Percentiles rank a stretch among this genome's conserved stretches.
Evolutionary conservation across 805 yeast genomes (phyloP).

Genomic region (Monosporozyma servazzii): DNA sequence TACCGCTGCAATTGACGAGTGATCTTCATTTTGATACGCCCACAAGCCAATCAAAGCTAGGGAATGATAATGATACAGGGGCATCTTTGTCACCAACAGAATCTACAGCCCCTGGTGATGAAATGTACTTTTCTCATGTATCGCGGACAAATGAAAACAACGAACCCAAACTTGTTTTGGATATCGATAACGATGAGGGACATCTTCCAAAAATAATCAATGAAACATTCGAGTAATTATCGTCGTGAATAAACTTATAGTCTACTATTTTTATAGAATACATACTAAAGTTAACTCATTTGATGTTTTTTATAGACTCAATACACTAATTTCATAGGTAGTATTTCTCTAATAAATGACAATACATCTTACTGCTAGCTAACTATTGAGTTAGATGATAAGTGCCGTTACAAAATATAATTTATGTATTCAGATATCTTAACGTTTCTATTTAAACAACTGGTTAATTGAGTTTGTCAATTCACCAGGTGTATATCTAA

Average conservation of each 20-base stretch:
- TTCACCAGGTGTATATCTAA: slow-evolving; percentile 29
- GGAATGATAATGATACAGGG: not conserved
- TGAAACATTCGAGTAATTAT: not conserved
- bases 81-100: not conserved
- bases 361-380: not conserved
- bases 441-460: slow-evolving; percentile 12
- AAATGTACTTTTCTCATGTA: not conserved
- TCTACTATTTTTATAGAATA: too few relatives aligned
- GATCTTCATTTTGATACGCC: not conserved
- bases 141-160: not conserved
- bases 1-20: slow-evolving; percentile 16
- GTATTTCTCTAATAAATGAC: not conserved
- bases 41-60: not conserved
- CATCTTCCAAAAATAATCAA: not conserved
- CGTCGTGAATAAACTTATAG: too few relatives aligned
- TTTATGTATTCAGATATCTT: not conserved
- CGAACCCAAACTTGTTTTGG: not conserved
- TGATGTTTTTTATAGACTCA: not conserved
- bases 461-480: slow-evolving; percentile 22
- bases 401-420: not conserved
- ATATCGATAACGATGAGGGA: not conserved
- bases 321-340: not conserved
- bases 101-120: not conserved
- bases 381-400: not conserved
- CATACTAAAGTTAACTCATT: not conserved